These are phyloP conservation scores for Sonneratia caseolaris DNA, from an alignment of 345 rosid genomes.

Conservation along the genomic window DNA sequence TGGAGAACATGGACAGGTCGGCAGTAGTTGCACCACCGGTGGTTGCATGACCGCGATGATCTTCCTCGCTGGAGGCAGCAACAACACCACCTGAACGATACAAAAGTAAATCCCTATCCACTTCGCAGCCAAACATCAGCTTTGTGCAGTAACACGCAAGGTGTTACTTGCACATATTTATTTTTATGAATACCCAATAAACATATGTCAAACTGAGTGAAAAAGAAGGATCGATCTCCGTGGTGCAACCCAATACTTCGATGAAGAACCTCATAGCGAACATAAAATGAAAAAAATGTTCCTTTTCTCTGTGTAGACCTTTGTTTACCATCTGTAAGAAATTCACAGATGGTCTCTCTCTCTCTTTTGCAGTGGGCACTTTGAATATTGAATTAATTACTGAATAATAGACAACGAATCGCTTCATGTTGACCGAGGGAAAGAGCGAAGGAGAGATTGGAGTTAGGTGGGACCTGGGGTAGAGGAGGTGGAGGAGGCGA, in stretches of 20 bases:
- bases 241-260: no score
- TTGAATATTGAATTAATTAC: no score
- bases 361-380: no score
- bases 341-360: background rate
- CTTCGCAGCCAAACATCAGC: background rate
- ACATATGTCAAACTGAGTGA: no score
- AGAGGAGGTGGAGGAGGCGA: conserved; percentile 21
- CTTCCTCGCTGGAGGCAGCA: conserved; percentile 2
- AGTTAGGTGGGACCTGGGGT: conserved; percentile 30
- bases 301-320: no score
- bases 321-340: no score
- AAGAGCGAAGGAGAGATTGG: conserved; percentile 4
- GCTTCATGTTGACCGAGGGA: background rate
- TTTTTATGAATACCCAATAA: background rate
- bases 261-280: no score
- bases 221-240: no score
- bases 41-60: conserved; percentile 2
- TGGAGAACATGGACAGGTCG: conserved; percentile 40
- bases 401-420: no score
- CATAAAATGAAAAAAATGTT: no score
- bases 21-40: conserved; percentile 18
- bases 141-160: background rate
- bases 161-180: background rate
- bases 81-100: conserved; percentile 12
- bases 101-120: background rate